Percentiles rank a stretch among this genome's conserved stretches.
Evolutionary conservation across 73 alveolate genomes (phyloP).

Genomic region (Tetrahymena elliotti): DNA sequence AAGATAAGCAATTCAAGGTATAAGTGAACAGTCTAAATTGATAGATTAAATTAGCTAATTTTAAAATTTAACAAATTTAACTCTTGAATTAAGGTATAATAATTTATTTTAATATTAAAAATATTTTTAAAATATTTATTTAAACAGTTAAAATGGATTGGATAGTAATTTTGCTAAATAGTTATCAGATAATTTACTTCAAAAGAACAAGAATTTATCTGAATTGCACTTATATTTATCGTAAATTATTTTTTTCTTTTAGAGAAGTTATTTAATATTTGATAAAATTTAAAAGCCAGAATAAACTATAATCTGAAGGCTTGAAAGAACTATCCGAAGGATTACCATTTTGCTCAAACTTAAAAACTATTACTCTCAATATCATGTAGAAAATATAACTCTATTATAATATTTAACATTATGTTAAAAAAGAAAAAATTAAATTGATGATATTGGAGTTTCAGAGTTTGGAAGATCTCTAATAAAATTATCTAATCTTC

Average conservation of each 20-base stretch:
- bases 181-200: neutral
- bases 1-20: neutral
- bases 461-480: neutral
- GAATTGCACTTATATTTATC: neutral
- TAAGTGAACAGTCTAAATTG: neutral
- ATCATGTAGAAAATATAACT: neutral
- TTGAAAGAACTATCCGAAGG: neutral
- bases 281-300: neutral
- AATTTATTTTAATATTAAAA: neutral
- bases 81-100: neutral
- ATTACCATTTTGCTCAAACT: neutral
- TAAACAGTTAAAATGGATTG: neutral
- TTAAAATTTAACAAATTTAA: neutral
- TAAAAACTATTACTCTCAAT: neutral
- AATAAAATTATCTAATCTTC: neutral
- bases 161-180: neutral
- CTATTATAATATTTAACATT: neutral
- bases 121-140: neutral
- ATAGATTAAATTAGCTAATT: neutral
- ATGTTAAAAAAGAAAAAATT: neutral
- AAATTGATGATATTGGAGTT: neutral
- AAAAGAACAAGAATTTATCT: neutral
- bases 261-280: too few species aligned
- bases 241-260: too few species aligned
- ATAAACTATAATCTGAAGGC: neutral